phyloP scores from a whole-genome alignment of 164 flowering plant genomes.

The Stephania japonica region DNA sequence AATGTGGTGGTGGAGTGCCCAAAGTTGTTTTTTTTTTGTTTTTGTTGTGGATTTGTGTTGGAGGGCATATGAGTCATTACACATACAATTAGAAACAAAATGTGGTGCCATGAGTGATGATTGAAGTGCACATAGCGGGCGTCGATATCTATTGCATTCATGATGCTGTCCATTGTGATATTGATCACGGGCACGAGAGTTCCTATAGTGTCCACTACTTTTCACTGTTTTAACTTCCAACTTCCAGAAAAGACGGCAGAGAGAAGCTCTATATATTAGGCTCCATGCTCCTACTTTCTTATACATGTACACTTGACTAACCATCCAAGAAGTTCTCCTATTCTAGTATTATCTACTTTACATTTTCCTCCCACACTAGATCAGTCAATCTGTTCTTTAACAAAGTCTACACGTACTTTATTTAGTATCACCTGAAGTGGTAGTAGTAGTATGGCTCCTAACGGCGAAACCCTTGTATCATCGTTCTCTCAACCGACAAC shows the following conservation, averaged over 20 bases:
- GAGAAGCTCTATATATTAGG: constrained; percentile 1
- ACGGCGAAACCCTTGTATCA: constrained; percentile 42
- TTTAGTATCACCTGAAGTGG: neutral
- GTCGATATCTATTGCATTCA: neutral
- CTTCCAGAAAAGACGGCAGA: neutral
- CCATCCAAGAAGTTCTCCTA: neutral
- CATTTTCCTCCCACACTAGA: neutral
- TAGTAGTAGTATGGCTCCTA: constrained; percentile 50
- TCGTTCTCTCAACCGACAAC: constrained; percentile 10
- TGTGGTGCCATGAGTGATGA: too few species aligned
- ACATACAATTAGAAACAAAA: too few species aligned
- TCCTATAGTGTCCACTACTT: constrained; percentile 7
- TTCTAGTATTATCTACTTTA: neutral
- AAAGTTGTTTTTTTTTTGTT: too few species aligned
- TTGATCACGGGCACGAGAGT: constrained; percentile 8
- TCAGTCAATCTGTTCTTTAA: neutral
- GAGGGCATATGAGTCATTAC: too few species aligned
- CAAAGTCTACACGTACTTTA: neutral
- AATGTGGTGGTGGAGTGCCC: too few species aligned
- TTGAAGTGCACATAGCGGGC: too few species aligned
- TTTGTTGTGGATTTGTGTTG: too few species aligned
- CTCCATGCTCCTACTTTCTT: neutral
- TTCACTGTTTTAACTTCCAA: neutral
- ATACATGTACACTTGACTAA: neutral
- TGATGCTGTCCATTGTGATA: neutral